Conservation (phyloP, 805 yeast genomes). For the Saccharomycopsis fibuligera region DNA sequence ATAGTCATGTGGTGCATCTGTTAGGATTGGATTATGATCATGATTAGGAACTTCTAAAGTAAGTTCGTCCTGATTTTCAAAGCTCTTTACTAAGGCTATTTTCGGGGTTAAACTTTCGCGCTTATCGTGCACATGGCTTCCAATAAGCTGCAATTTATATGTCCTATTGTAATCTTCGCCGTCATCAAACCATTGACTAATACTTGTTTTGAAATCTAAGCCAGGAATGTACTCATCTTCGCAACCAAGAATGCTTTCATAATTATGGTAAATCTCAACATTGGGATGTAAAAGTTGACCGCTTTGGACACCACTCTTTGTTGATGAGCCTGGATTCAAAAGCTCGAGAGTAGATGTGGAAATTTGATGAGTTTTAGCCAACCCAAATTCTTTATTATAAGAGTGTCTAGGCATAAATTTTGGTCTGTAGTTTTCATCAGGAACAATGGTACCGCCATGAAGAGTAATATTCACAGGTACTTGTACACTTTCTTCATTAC, state of each 20-base stretch:
- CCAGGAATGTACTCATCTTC: conserved; percentile 78
- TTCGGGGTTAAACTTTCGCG: not conserved
- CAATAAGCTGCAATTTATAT: conserved; percentile 17
- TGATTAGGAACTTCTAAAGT: conserved; percentile 18
- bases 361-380: conserved; percentile 22
- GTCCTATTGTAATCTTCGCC: conserved; percentile 14
- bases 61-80: conserved; percentile 12
- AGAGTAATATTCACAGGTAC: conserved; percentile 14
- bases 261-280: conserved; percentile 18
- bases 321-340: conserved; percentile 7
- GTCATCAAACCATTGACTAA: conserved; percentile 20
- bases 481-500: not conserved
- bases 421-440: conserved; percentile 20
- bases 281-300: conserved; percentile 18
- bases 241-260: conserved; percentile 36
- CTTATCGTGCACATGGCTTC: conserved; percentile 15
- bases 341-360: conserved; percentile 20
- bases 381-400: conserved; percentile 16
- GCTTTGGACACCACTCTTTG: not conserved
- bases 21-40: conserved; percentile 14
- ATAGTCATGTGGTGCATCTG: conserved; percentile 19
- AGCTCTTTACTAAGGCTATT: conserved; percentile 8
- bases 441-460: conserved; percentile 23
- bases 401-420: conserved; percentile 12
- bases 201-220: conserved; percentile 41